Base-by-base conservation (phyloP, 306 rosid species). In the Hippophae gyantsensis region DNA sequence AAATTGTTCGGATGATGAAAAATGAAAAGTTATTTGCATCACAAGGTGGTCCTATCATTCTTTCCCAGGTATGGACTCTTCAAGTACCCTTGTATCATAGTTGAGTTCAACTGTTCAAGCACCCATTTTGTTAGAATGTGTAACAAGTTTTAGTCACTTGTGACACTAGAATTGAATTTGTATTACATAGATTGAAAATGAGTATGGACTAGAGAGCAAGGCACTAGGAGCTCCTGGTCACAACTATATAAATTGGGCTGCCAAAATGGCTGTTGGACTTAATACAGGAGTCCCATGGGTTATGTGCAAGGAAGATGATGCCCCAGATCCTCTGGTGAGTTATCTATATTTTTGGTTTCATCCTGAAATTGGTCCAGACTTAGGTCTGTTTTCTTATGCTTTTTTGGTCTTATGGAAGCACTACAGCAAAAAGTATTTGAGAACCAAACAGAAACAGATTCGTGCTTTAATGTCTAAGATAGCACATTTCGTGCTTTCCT, bases 301-400 rank as follows among this genome's bases (percentile, higher is more conserved):
- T 67, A 92, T 92, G 99, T 92, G 99, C 78, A 92, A 92, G 84
- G 85, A 92, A 88, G 90, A 76, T 8, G 99, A 92, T 76, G 99
- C 99, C 58, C 99, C 96, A 0, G 99, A 92, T 72, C 93, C 96
- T 63, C 82, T 92, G 85, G 99, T 82, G 49, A 80, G 70, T 48
- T 64, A 43, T 67, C 42, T 53, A 6, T 3, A 48, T 26, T 7
- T 23, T 52, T 48, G 62, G 14, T 38, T 8, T 10, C 43, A 55
- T 54, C n/a, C 7, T 27, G 14, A 13, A 23, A 6, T 13, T 49
- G 53, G n/a, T 7, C 13, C 12, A n/a, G 11, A 48, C 6, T 48
- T 48, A 7, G 13, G 14, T 14, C 14, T 49, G 14, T 13, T 49
- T n/a, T 3, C 6, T 49, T 49, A 49, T 13, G 2, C 53, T 13